Conservation (phyloP, 1,139 yeast genomes). For the Suhomyces panamericanus region DNA sequence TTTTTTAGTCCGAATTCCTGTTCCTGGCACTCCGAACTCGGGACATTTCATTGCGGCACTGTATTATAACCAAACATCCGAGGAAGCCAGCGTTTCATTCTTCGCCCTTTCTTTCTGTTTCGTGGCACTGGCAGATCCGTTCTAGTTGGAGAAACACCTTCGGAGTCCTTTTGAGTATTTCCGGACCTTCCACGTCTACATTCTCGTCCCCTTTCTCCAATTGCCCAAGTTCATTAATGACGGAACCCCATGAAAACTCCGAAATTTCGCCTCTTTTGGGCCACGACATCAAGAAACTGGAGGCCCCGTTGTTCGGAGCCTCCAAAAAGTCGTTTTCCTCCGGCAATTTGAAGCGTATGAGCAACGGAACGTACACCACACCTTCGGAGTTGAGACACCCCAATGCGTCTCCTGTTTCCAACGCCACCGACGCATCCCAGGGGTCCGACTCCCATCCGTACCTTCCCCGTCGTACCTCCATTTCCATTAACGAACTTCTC, state of each 20-base stretch:
- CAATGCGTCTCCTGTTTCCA: background rate
- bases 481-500: constrained; percentile 12
- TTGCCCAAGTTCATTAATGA: background rate
- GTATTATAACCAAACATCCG: background rate
- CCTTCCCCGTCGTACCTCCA: constrained; percentile 8
- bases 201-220: background rate
- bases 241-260: background rate
- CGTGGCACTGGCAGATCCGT: too few relatives aligned
- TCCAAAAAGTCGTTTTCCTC: constrained; percentile 7
- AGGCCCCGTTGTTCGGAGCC: constrained; percentile 1
- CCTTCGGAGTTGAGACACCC: constrained; percentile 2
- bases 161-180: too few relatives aligned
- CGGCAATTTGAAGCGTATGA: constrained; percentile 4
- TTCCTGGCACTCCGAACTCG: background rate
- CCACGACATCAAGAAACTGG: background rate
- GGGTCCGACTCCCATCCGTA: background rate
- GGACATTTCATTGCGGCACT: background rate
- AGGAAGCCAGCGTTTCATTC: background rate
- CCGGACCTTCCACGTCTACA: background rate
- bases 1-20: background rate
- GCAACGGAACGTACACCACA: constrained; percentile 3
- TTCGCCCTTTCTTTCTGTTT: too few relatives aligned
- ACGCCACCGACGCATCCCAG: background rate
- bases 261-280: constrained; percentile 1
- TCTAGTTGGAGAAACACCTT: too few relatives aligned